phyloP scores from a whole-genome alignment of 164 flowering plant genomes.

The Vitis riparia region DNA sequence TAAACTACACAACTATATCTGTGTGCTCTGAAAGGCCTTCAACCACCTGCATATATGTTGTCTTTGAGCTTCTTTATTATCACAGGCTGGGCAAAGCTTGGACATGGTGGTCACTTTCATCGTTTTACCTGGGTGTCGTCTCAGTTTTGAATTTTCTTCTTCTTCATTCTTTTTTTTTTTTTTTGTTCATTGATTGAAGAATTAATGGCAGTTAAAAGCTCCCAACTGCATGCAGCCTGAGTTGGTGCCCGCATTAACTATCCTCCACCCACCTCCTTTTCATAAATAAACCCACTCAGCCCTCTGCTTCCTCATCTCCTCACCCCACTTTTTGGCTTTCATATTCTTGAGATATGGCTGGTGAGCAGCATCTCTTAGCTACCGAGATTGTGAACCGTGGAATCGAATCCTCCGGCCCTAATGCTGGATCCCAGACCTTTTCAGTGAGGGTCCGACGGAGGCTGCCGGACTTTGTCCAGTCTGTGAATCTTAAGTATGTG shows the following conservation, averaged over 20 bases:
- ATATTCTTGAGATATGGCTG: slow-evolving; percentile 33
- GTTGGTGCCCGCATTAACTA: slow-evolving; percentile 52
- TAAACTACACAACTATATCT: no score
- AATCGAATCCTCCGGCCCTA: slow-evolving; percentile 73
- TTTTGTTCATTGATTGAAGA: slow-evolving; percentile 21
- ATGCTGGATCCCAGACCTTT: slow-evolving; percentile 76
- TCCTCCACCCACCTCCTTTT: slow-evolving; percentile 34
- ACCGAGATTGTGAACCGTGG: slow-evolving; percentile 91
- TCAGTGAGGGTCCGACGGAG: slow-evolving; percentile 82
- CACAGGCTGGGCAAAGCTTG: no score
- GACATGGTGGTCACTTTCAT: no score
- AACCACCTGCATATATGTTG: no score
- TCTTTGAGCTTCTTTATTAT: no score
- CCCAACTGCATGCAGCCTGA: slow-evolving; percentile 31
- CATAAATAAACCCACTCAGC: background rate
- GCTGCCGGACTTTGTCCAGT: slow-evolving; percentile 80
- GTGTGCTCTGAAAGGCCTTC: no score
- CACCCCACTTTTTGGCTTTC: background rate
- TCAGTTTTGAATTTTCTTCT: no score
- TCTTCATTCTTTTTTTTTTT: no score
- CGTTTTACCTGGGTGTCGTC: no score
- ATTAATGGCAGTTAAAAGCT: slow-evolving; percentile 32
- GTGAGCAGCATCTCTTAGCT: slow-evolving; percentile 66
- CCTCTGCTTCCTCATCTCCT: background rate
- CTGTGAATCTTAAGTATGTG: slow-evolving; percentile 90